Evolutionary conservation across 2,329 filamentous ascomycete species (phyloP), one percentile per base, ranked within the genome.

Genomic region (Verticillium dahliae): DNA sequence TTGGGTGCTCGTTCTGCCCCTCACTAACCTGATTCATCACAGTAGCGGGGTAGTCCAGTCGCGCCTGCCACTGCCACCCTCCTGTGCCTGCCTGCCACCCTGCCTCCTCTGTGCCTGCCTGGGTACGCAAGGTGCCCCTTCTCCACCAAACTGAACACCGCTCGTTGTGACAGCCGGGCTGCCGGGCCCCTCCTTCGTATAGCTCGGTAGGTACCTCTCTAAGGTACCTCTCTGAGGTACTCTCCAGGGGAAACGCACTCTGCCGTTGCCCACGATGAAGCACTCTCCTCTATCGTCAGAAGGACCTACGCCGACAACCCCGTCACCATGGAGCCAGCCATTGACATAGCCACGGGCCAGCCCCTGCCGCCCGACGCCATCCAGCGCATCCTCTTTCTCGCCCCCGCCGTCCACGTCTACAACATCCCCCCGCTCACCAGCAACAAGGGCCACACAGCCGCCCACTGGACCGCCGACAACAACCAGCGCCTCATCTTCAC

Each of bases 311-410:
- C 10, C 56, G 18, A 39, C 9, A 58, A n/a, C 15, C 31, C 56
- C 50, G 6, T 14, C 54, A 72, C 62, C 58, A 90, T 90, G 87
- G 81, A 86, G 69, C 76, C 81, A 61, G 78, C 45, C 41, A 55
- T 86, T 71, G 90, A 95, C 75, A 90, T 90, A 59, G 81, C 87
- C 61, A 94, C 90, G 27, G 88, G 88, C 68, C 78, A 77, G 38
- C 75, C 87, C 66, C 83, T 92, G 67, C 88, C 90, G 61, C 73
- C 85, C 59, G 90, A 91, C 71, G 89, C 91, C 69, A 94, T 96
- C 76, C 90, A 95, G 76, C 88, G 91, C 73, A 81, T 95, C 72
- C 88, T 96, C 73, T 93, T 91, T 83, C 79, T 92, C 73, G 85
- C 88, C 65, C 79, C 82, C 69, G 80, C 83, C 66, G 89, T 95